phyloP scores from a whole-genome alignment of 345 rosid genomes.

The Linum usitatissimum region DNA sequence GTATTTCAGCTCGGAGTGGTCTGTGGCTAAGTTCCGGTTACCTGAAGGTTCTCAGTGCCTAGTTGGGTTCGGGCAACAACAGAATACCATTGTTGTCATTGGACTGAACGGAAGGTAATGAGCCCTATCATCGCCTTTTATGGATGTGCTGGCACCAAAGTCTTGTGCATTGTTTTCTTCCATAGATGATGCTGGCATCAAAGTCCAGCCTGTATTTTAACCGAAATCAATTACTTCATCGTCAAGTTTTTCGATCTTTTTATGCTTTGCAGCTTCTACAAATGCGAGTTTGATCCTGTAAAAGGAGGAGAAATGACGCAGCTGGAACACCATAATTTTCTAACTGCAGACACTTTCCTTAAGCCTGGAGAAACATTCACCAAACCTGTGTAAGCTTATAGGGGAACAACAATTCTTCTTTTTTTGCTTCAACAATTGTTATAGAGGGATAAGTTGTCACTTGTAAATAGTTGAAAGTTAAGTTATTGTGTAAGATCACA shows the following conservation, averaged over 20 bases:
- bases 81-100: constrained; percentile 76
- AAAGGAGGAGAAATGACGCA: constrained; percentile 42
- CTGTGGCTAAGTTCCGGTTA: constrained; percentile 84
- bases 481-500: no score
- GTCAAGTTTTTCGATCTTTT: not conserved
- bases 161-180: not conserved
- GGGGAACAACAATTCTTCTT: no score
- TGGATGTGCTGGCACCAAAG: no score
- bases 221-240: no score
- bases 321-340: constrained; percentile 35
- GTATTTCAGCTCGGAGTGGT: constrained; percentile 98
- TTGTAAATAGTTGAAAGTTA: no score
- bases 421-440: no score
- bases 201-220: no score
- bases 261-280: constrained; percentile 29
- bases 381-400: not conserved
- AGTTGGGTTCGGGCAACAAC: constrained; percentile 88
- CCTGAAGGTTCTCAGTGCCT: constrained; percentile 73
- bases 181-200: no score
- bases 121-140: no score
- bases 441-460: no score
- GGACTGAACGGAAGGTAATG: constrained; percentile 94
- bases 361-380: constrained; percentile 16
- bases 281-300: constrained; percentile 33
- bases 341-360: constrained; percentile 10